Conservation (phyloP, 305 asterid genomes). For the Fraxinus albicans region DNA sequence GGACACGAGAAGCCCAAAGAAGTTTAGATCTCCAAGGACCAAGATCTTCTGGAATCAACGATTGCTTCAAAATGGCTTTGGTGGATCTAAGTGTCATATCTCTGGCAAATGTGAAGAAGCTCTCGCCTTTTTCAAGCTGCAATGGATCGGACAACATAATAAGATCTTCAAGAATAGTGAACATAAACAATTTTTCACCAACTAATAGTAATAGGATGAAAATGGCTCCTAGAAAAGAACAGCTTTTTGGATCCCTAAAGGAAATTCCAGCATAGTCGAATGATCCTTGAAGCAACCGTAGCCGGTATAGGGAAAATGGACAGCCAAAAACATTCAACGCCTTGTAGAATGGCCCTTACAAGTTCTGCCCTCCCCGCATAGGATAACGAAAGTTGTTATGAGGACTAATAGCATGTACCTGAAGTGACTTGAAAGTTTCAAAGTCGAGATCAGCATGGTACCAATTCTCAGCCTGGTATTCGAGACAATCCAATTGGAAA, state of each 20-base stretch:
- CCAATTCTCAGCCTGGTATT: constrained; percentile 87
- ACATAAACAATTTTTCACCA: neutral
- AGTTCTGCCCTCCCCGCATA: neutral
- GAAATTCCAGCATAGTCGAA: no score
- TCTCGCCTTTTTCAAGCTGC: constrained; percentile 95
- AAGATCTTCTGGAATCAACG: constrained; percentile 68
- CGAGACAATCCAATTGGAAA: constrained; percentile 92
- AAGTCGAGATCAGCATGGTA: constrained; percentile 96
- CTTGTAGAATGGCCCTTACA: no score
- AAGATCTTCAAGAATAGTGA: constrained; percentile 11
- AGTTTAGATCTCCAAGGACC: constrained; percentile 95
- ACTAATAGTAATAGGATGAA: constrained; percentile 2
- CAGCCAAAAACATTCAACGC: no score
- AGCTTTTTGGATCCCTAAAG: no score
- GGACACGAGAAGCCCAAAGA: constrained; percentile 82
- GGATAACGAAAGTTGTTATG: neutral
- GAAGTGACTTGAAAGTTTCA: constrained; percentile 88
- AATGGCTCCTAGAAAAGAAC: constrained; percentile 4
- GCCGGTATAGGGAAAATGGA: no score
- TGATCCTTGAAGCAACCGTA: no score
- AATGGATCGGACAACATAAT: constrained; percentile 20
- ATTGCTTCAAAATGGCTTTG: constrained; percentile 68
- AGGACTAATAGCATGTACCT: constrained; percentile 46
- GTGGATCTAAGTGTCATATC: constrained; percentile 91
- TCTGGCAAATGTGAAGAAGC: constrained; percentile 89